Base-by-base conservation (phyloP, 2,329 filamentous ascomycete genomes). In the Botrytis pseudocinerea region DNA sequence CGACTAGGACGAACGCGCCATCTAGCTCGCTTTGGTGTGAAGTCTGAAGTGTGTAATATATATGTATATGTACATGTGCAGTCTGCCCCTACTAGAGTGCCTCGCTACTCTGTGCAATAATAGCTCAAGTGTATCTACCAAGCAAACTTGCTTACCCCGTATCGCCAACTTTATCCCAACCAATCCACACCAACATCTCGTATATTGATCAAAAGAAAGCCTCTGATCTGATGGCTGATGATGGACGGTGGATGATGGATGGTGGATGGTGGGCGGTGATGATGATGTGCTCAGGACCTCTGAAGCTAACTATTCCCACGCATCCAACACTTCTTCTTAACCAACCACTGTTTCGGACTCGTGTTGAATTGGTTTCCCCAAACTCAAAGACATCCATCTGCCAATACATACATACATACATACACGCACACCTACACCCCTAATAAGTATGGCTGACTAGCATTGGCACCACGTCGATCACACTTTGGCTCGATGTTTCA, bases 291-390 rank as follows among this genome's bases (percentile, higher is more conserved):
- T 32, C 57, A 60, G 57, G n/a, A 44, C 38, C 38, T 63, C 25
- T 64, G 38, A 14, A 14, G 22, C 48, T n/a, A 51, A 51, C 10
- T 14, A 51, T 51, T 51, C 25, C 14, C n/a, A 64, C 35, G 14
- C 18, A 64, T n/a, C 7, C 25, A 64, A 64, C 25, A 14, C 28
- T n/a, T 44, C 61, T n/a, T 65, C 38, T 65, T 16, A 4, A 3
- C 38, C 62, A 65, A 46, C 62, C 62, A 65, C 14, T 32, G 62
- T 65, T 65, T 12, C 42, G 40, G 38, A 48, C 40, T 44, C 62
- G 40, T 48, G 40, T 65, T 25, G 38, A 65, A n/a, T 28, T 64
- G 38, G 2, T 42, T 44, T n/a, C 22, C 40, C 22, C 42, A 44
- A 22, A 40, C 42, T 65, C 12, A 40, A 40, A 25, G 35, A 40